Base-by-base conservation (phyloP, 441 rosid species). In the Eugenia klotzschiana region DNA sequence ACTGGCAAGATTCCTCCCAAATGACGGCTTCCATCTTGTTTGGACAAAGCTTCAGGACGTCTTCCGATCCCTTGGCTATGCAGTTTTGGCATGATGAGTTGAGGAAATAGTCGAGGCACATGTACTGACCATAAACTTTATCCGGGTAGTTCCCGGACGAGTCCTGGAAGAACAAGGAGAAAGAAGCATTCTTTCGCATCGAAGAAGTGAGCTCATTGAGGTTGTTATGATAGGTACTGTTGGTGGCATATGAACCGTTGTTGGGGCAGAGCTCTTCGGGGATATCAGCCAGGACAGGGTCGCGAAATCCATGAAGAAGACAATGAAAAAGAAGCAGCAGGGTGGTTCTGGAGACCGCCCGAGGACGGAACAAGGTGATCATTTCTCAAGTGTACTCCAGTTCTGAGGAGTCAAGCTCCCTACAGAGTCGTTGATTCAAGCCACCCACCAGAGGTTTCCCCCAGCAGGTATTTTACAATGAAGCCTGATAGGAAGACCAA, bases 81-180 rank as follows among this genome's bases (percentile, higher is more conserved):
- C 93, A 92, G 16, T 81, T 84, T 5, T 43, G 82, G 83, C 93
- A 93, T 5, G 2, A 14, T 3, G 33, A 79, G 12, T 82, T 18
- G 23, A 84, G 22, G 26, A 79, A 51, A 82, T 92, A 92, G 1
- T 90, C 92, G 0, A 92, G 89, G 91, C 97, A 94, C 77, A 92
- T 91, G 64, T 85, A 92, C 77, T 89, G 81, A 52, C 90, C 91
- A 33, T 88, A 86, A 82, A 86, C 46, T 23, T 7, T 22, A 40
- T 12, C 0, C 7, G 29, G 12, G 64, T 11, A 29, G 15, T 72
- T 56, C 43, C 91, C 87, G 1, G 82, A 79, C 18, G 87, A 53
- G 60, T 64, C 11, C 60, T 33, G 41, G 69, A 43, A 79, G 83
- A 87, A 90, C 40, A 15, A 23, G 81, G 81, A 83, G 84, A 84